These are phyloP conservation scores for Colletotrichum filicis DNA, from an alignment of 2,329 filamentous ascomycete species.

Conservation along the genomic window DNA sequence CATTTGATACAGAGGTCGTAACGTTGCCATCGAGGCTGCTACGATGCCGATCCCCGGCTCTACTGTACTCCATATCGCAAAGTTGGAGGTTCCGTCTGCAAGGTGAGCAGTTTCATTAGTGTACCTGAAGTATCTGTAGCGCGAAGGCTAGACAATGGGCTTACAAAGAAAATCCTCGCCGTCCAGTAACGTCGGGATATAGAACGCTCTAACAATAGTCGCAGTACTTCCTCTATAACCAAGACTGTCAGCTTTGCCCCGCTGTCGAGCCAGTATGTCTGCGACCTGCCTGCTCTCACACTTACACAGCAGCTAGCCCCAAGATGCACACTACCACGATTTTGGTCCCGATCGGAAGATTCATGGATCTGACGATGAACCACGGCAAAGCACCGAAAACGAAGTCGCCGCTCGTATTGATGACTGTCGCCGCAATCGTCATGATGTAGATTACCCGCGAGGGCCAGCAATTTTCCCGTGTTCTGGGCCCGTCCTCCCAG, in stretches of 20 bases:
- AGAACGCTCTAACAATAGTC: conserved; percentile 56
- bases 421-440: conserved; percentile 50
- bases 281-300: neutral
- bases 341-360: conserved; percentile 52
- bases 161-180: conserved; percentile 49
- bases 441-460: conserved; percentile 39
- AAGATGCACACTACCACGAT: conserved; percentile 46
- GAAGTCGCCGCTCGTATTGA: conserved; percentile 52
- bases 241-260: neutral
- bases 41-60: conserved; percentile 55
- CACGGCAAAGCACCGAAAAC: conserved; percentile 51
- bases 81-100: conserved; percentile 48
- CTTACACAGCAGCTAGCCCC: conserved; percentile 45
- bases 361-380: conserved; percentile 51
- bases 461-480: conserved; percentile 44
- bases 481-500: conserved; percentile 44
- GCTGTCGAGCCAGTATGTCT: neutral
- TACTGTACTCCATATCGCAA: conserved; percentile 58
- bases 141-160: neutral
- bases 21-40: conserved; percentile 50
- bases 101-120: neutral
- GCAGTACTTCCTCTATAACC: conserved; percentile 41
- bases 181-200: conserved; percentile 48
- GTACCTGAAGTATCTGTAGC: neutral
- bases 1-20: conserved; percentile 44